Evolutionary conservation across 331 rosid species (phyloP).

Genomic region (Stylosanthes scabra): DNA sequence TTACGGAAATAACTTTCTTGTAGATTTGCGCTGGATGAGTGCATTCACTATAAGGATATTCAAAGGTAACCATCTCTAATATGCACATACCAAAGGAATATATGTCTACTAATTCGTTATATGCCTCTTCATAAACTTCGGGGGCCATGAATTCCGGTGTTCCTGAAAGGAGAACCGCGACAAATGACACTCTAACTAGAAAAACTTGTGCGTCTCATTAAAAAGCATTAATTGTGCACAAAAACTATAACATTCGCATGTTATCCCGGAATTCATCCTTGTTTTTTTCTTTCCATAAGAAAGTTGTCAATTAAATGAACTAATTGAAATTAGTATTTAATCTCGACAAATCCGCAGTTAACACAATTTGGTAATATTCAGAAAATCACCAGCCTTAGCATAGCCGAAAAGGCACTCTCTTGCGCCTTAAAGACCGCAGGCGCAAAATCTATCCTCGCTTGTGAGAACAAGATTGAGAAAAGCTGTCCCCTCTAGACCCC

Average conservation of each 20-base stretch:
- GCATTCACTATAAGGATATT: conserved; percentile 97
- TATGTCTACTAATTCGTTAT: conserved; percentile 92
- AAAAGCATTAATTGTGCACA: not conserved
- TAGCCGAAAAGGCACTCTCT: too few relatives aligned
- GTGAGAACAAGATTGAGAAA: too few relatives aligned
- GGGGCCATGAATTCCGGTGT: conserved; percentile 99
- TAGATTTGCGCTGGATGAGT: conserved; percentile 95
- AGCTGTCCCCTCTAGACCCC: too few relatives aligned
- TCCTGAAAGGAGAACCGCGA: conserved; percentile 54
- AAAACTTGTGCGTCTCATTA: not conserved
- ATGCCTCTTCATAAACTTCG: conserved; percentile 95
- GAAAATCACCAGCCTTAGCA: too few relatives aligned
- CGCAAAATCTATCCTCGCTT: too few relatives aligned
- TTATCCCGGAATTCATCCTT: not conserved
- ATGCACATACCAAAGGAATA: conserved; percentile 99
- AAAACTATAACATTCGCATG: conserved; percentile 17
- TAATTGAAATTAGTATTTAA: conserved; percentile 4
- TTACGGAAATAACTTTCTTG: conserved; percentile 95
- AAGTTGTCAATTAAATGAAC: conserved; percentile 30
- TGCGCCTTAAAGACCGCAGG: too few relatives aligned
- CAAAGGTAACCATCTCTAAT: conserved; percentile 96
- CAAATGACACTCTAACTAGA: conserved; percentile 33
- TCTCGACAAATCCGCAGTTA: not conserved
- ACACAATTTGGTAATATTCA: not conserved
- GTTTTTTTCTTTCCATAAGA: not conserved